These are phyloP conservation scores for Cryptococcus floricola DNA, from an alignment of 1,284 basidiomycete genomes.

Conservation along the genomic window DNA sequence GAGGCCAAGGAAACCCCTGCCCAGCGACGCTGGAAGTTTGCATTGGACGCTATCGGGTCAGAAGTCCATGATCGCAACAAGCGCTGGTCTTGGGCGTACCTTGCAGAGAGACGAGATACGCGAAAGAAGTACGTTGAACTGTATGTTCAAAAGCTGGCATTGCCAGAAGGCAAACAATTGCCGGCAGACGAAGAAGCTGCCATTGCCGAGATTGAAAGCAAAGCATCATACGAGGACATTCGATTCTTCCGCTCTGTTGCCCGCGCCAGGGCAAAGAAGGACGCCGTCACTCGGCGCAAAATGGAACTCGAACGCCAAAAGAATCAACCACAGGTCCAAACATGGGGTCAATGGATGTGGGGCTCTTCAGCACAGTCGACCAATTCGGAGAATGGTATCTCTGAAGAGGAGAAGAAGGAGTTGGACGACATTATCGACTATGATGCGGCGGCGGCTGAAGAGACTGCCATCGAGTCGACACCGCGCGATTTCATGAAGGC, in stretches of 20 bases:
- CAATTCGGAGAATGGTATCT: constrained; percentile 49
- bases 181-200: constrained; percentile 60
- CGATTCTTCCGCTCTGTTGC: constrained; percentile 97
- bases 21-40: constrained; percentile 74
- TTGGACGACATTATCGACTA: constrained; percentile 93
- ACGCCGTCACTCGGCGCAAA: constrained; percentile 65
- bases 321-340: constrained; percentile 54
- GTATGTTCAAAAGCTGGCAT: constrained; percentile 64
- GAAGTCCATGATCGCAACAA: constrained; percentile 80
- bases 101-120: constrained; percentile 83
- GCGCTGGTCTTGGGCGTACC: constrained; percentile 91
- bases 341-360: constrained; percentile 86
- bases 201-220: constrained; percentile 70
- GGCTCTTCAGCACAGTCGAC: constrained; percentile 52
- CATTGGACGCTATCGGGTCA: constrained; percentile 72
- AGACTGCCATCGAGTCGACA: constrained; percentile 59
- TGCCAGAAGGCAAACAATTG: constrained; percentile 50
- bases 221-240: constrained; percentile 90
- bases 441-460: constrained; percentile 70
- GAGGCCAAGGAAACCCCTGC: constrained; percentile 65
- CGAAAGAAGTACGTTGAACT: constrained; percentile 75
- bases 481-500: constrained; percentile 80
- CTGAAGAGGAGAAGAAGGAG: constrained; percentile 87
- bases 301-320: constrained; percentile 63
- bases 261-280: constrained; percentile 81